Evolutionary conservation across 768 basidiomycete species (phyloP).

Genomic region (Pulveroboletus sp.): DNA sequence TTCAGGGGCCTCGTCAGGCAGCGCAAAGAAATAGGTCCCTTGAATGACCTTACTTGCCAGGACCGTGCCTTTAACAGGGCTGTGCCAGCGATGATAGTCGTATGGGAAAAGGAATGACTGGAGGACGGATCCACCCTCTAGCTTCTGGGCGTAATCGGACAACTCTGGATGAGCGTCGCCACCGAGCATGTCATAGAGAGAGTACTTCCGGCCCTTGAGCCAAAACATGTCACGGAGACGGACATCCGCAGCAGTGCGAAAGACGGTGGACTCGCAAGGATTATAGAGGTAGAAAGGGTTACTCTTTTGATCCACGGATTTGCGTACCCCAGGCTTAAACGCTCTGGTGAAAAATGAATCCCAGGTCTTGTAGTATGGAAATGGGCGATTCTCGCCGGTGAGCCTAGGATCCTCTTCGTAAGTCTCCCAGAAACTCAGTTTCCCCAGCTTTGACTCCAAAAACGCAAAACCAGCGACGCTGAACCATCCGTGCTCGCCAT

Average conservation of each 20-base stretch:
- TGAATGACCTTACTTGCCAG: conserved; percentile 33
- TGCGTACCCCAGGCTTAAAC: conserved; percentile 35
- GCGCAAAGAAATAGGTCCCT: conserved; percentile 10
- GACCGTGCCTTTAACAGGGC: conserved; percentile 46
- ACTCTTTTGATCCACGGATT: conserved; percentile 28
- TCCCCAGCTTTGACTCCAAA: background rate
- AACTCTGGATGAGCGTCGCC: no score
- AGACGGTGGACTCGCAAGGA: conserved; percentile 52
- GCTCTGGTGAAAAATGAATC: conserved; percentile 54
- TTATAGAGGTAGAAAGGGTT: conserved; percentile 37
- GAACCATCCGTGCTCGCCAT: background rate
- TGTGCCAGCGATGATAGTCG: conserved; percentile 62
- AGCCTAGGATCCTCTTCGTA: background rate
- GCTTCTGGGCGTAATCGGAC: conserved; percentile 31
- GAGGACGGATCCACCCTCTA: conserved; percentile 48
- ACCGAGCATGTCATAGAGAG: conserved; percentile 51
- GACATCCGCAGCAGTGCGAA: conserved; percentile 35
- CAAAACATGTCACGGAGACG: conserved; percentile 48
- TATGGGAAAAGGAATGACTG: conserved; percentile 55
- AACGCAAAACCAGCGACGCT: background rate
- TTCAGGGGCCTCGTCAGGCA: conserved; percentile 8
- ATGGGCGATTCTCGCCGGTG: background rate
- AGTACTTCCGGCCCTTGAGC: conserved; percentile 59
- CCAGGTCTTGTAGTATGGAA: conserved; percentile 38
- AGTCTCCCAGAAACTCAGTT: background rate